phyloP scores from a whole-genome alignment of 2,329 filamentous ascomycete genomes.

The Cercospora brassicicola region DNA sequence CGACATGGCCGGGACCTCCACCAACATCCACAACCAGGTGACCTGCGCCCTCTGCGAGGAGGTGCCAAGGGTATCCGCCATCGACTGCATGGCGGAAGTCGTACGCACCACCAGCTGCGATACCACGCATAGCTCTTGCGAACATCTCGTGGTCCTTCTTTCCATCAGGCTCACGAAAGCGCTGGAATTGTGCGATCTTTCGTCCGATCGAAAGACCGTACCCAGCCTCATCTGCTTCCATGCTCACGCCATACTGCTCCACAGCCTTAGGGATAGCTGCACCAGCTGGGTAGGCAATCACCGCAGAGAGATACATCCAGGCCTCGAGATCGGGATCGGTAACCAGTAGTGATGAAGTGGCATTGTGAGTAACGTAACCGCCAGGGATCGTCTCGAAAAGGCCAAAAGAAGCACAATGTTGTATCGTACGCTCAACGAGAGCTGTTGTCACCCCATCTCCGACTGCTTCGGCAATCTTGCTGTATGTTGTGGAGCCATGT shows the following conservation, averaged over 20 bases:
- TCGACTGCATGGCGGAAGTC: constrained; percentile 27
- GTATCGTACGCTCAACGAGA: constrained; percentile 25
- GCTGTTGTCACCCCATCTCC: constrained; percentile 17
- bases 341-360: constrained; percentile 24
- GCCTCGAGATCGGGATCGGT: constrained; percentile 29
- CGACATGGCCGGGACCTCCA: constrained; percentile 29
- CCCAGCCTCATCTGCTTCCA: constrained; percentile 26
- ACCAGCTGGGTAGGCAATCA: constrained; percentile 27
- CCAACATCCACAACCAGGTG: constrained; percentile 28
- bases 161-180: constrained; percentile 28
- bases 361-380: constrained; percentile 25
- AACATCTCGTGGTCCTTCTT: constrained; percentile 28
- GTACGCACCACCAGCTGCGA: constrained; percentile 26
- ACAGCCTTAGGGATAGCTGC: constrained; percentile 26
- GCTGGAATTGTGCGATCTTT: constrained; percentile 27
- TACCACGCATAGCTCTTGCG: constrained; percentile 29
- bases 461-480: constrained; percentile 12
- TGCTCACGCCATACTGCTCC: constrained; percentile 25
- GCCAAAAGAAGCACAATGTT: constrained; percentile 26
- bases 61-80: constrained; percentile 29
- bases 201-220: constrained; percentile 25
- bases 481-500: constrained; percentile 13
- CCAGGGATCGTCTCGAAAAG: constrained; percentile 22
- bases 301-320: constrained; percentile 28
- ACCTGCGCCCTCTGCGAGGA: constrained; percentile 14